phyloP scores from a whole-genome alignment of 345 rosid genomes.

The Cardiospermum halicacabum region DNA sequence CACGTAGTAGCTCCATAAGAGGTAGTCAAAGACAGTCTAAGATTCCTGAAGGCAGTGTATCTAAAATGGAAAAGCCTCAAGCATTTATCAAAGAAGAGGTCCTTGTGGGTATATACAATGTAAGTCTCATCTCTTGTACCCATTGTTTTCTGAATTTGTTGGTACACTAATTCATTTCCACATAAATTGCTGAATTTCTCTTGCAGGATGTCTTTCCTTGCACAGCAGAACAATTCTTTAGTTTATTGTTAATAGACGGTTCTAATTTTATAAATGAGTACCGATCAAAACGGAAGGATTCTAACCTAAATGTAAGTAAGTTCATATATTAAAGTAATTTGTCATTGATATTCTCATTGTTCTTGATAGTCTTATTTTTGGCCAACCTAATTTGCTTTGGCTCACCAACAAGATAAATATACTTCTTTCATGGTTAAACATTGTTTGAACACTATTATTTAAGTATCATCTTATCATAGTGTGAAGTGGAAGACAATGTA shows the following conservation, averaged over 20 bases:
- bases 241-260: constrained; percentile 56
- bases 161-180: constrained; percentile 6
- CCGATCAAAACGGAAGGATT: constrained; percentile 71
- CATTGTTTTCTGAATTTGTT: constrained; percentile 7
- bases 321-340: not conserved
- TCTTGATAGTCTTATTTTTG: not conserved
- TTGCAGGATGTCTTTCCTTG: constrained; percentile 72
- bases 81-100: constrained; percentile 85
- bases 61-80: constrained; percentile 50
- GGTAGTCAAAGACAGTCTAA: constrained; percentile 39
- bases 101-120: constrained; percentile 66
- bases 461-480: not conserved
- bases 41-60: constrained; percentile 44
- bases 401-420: not conserved
- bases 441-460: not conserved
- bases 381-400: not conserved
- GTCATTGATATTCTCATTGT: not conserved
- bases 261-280: constrained; percentile 63
- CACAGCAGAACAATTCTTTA: constrained; percentile 65
- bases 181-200: constrained; percentile 18
- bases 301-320: constrained; percentile 64
- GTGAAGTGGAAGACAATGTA: not conserved
- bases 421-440: not conserved
- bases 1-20: constrained; percentile 83
- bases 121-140: constrained; percentile 27